Percentiles rank a stretch among this genome's conserved stretches.
phyloP scores from a whole-genome alignment of 768 basidiomycete species.

The Vararia minispora region DNA sequence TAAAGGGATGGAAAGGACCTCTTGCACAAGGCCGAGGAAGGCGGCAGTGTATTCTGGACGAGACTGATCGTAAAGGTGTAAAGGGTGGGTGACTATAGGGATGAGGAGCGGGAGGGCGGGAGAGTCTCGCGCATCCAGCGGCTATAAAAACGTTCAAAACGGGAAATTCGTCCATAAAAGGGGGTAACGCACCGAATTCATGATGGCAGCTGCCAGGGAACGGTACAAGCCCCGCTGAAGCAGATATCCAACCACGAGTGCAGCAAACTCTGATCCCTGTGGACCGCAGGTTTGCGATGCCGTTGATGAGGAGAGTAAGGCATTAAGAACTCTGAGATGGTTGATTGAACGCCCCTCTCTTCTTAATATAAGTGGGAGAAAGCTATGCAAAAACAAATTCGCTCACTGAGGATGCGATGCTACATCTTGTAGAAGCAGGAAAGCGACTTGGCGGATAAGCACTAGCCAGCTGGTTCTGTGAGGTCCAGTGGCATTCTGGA shows the following conservation, averaged over 20 bases:
- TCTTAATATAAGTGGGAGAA: neutral
- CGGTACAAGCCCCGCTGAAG: conserved; percentile 35
- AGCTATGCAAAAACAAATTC: conserved; percentile 4
- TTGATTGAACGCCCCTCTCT: conserved; percentile 37
- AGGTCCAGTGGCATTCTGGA: conserved; percentile 26
- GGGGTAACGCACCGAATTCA: conserved; percentile 36
- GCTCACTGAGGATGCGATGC: conserved; percentile 17
- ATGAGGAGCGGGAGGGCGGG: conserved; percentile 39
- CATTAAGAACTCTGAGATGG: conserved; percentile 41
- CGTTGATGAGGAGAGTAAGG: conserved; percentile 26
- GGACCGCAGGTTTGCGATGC: conserved; percentile 15
- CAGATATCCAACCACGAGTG: conserved; percentile 32
- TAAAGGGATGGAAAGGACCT: conserved; percentile 37
- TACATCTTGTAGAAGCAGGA: conserved; percentile 42
- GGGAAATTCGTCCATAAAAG: neutral
- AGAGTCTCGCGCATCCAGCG: conserved; percentile 44
- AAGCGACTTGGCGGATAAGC: conserved; percentile 37
- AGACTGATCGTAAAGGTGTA: conserved; percentile 20
- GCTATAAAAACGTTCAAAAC: conserved; percentile 25
- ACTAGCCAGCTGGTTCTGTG: conserved; percentile 46
- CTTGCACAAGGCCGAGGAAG: conserved; percentile 4
- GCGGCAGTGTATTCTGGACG: conserved; percentile 7
- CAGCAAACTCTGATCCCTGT: conserved; percentile 21
- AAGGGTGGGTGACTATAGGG: conserved; percentile 57
- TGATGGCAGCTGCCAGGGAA: conserved; percentile 29